Evolutionary conservation across 768 basidiomycete species (phyloP).

Genomic region (Leccinum subgranulosum): DNA sequence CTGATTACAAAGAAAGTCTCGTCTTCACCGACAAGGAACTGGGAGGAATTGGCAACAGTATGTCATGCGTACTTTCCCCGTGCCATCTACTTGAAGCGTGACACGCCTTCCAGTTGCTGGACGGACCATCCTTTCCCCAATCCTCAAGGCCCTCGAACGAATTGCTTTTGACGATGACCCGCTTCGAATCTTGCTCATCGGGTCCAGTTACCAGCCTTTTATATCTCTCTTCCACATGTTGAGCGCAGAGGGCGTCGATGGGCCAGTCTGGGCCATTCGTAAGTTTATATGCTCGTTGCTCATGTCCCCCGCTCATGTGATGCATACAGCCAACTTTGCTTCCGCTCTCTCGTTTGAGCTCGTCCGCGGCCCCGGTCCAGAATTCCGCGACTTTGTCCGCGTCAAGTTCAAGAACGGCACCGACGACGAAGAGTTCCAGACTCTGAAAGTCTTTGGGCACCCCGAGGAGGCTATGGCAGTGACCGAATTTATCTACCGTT

Average conservation of each 20-base stretch:
- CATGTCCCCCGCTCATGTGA: not conserved
- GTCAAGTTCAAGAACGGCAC: conserved; percentile 85
- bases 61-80: conserved; percentile 16
- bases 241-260: conserved; percentile 48
- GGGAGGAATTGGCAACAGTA: conserved; percentile 74
- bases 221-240: conserved; percentile 81
- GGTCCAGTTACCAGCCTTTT: conserved; percentile 85
- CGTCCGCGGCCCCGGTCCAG: conserved; percentile 69
- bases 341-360: conserved; percentile 75
- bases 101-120: conserved; percentile 61
- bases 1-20: conserved; percentile 73
- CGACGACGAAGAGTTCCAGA: conserved; percentile 46
- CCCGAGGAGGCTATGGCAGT: conserved; percentile 64
- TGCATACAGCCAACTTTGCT: conserved; percentile 57
- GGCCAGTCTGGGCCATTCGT: conserved; percentile 63
- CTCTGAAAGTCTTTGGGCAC: conserved; percentile 69
- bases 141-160: conserved; percentile 68
- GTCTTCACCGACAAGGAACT: conserved; percentile 66
- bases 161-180: conserved; percentile 78
- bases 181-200: conserved; percentile 70
- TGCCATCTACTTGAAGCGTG: not conserved
- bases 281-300: conserved; percentile 27
- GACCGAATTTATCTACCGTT: conserved; percentile 78
- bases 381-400: conserved; percentile 74
- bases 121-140: conserved; percentile 67